These are phyloP conservation scores for Venturia effusa DNA, from an alignment of 2,329 filamentous ascomycete species.

Conservation along the genomic window DNA sequence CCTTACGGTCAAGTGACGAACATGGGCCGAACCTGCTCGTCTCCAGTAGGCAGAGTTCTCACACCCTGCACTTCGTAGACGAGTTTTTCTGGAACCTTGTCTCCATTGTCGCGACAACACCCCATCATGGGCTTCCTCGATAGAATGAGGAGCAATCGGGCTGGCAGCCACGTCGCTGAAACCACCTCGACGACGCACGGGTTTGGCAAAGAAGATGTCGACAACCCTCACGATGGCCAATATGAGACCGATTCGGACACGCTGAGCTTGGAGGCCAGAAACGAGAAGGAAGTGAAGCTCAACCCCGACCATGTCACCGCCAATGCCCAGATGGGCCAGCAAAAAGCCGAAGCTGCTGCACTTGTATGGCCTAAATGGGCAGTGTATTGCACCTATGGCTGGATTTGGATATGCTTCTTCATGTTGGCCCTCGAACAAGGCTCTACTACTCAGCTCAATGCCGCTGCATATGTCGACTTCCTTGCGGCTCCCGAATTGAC, in stretches of 20 bases:
- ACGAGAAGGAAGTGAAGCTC: constrained; percentile 21
- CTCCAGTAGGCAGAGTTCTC: not conserved
- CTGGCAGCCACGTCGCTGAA: not conserved
- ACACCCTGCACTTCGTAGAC: not conserved
- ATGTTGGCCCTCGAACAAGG: constrained; percentile 25
- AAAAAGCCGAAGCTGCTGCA: constrained; percentile 22
- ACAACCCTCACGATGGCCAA: not conserved
- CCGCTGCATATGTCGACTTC: constrained; percentile 22
- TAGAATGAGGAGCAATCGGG: not conserved
- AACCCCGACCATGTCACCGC: constrained; percentile 20
- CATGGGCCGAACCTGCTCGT: not conserved
- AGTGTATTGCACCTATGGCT: constrained; percentile 16
- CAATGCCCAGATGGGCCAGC: constrained; percentile 19
- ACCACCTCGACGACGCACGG: not conserved
- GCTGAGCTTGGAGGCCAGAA: constrained; percentile 20
- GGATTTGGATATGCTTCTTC: constrained; percentile 28
- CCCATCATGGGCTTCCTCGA: not conserved
- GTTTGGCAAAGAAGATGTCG: not conserved
- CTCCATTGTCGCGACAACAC: not conserved
- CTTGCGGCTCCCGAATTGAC: constrained; percentile 16
- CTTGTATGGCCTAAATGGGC: constrained; percentile 21
- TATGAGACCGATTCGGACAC: constrained; percentile 14
- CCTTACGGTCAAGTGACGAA: not conserved
- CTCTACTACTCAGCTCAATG: constrained; percentile 19
- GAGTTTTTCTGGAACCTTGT: not conserved